Conservation (phyloP, 2,329 filamentous ascomycete species). For the Penicillium oxalicum region DNA sequence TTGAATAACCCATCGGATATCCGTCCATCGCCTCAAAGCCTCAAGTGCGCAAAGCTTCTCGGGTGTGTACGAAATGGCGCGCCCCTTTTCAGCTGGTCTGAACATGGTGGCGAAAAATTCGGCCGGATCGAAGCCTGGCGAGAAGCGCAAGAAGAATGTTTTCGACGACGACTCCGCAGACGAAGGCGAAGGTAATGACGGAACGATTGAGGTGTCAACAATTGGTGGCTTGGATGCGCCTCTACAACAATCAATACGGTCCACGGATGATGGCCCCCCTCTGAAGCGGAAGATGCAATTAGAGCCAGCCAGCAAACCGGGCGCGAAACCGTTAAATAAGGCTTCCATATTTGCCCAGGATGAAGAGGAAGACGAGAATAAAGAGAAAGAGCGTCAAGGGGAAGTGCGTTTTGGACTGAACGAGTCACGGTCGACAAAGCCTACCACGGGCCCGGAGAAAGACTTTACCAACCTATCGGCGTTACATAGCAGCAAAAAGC, state of each 20-base stretch:
- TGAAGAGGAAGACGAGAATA: slow-evolving; percentile 27
- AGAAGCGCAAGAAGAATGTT: slow-evolving; percentile 45
- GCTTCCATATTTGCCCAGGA: slow-evolving; percentile 35
- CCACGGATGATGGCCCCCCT: slow-evolving; percentile 18
- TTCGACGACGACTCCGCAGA: slow-evolving; percentile 42
- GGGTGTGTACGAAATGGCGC: slow-evolving; percentile 18
- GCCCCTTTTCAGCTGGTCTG: slow-evolving; percentile 39
- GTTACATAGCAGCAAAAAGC: slow-evolving; percentile 41
- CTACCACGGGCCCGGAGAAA: slow-evolving; percentile 12
- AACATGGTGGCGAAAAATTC: slow-evolving; percentile 37
- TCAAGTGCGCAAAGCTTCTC: background rate
- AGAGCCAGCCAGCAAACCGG: slow-evolving; percentile 20
- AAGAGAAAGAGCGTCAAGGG: slow-evolving; percentile 12
- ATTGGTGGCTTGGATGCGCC: slow-evolving; percentile 32
- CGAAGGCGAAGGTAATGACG: slow-evolving; percentile 22
- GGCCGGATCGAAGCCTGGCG: slow-evolving; percentile 22
- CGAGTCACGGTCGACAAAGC: slow-evolving; percentile 13
- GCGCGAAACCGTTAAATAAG: slow-evolving; percentile 30
- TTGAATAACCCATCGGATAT: background rate
- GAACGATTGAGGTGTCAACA: slow-evolving; percentile 32
- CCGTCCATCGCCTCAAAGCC: background rate
- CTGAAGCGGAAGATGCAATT: slow-evolving; percentile 32
- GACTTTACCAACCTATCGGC: slow-evolving; percentile 44
- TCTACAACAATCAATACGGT: slow-evolving; percentile 14
- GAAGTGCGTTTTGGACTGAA: slow-evolving; percentile 24